Evolutionary conservation across 2,329 filamentous ascomycete species (phyloP), one percentile per base, ranked within the genome.

Genomic region (Alternaria ventricosa): DNA sequence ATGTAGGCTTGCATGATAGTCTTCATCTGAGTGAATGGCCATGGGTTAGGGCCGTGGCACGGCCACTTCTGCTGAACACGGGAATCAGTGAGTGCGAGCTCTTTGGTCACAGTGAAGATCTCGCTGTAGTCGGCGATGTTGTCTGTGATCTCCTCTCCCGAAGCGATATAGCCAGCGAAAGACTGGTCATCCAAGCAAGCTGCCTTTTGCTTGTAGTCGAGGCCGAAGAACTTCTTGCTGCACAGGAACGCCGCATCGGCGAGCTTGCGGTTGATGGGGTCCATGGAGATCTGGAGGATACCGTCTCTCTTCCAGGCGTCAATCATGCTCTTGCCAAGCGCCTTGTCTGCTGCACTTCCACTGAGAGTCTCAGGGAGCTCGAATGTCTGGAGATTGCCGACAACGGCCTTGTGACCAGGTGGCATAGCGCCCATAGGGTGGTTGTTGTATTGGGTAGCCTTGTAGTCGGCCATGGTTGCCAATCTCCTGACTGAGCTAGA

Each of bases 71-170:
- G 72, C 20, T 69, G 69, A 4, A 85, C 83, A 2, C 83, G 76
- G 1, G 71, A 65, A 51, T 86, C 83, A 5, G 74, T 63, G 2
- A 72, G 63, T 5, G 72, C 69, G 7, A 86, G 72, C 53, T 86
- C 84, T 61, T 85, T 86, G 12, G 82, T 85, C 18, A 86, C 82
- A 2, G 84, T 86, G 63, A 85, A 86, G 30, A 86, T 85, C 70
- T 86, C 84, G 1, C 82, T 84, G 66, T 85, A 86, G 68, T 86
- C 84, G 15, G 83, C 83, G 25, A 86, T 79, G 36, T 83, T 83
- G 57, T 83, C 70, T 4, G 69, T 69, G 30, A 71, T 47, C 30
- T 74, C 71, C 54, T 86, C 84, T 0, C 84, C 84, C 0, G 82
- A 84, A 23, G 83, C 84, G 51, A 85, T 81, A 66, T 86, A 86